Conservation (phyloP, 2,329 filamentous ascomycete genomes). For the Trichoderma gracile region DNA sequence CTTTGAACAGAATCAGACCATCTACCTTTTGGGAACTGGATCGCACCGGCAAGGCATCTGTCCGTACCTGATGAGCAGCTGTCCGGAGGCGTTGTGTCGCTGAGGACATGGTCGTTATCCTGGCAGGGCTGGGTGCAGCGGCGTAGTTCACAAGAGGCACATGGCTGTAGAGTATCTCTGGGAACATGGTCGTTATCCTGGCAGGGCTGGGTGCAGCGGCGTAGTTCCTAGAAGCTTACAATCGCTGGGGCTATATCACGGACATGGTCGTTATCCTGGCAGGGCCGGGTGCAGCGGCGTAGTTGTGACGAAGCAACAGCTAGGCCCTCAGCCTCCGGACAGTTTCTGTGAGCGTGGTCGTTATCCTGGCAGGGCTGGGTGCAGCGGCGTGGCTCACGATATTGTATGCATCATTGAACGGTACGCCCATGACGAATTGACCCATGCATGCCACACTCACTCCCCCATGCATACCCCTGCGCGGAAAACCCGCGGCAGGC, state of each 20-base stretch:
- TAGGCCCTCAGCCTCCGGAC: too few relatives aligned
- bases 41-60: not conserved
- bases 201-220: constrained; percentile 18
- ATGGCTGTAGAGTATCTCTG: not conserved
- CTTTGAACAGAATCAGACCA: not conserved
- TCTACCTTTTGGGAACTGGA: constrained; percentile 11
- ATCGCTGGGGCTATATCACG: not conserved
- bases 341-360: constrained; percentile 4
- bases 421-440: too few relatives aligned
- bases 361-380: constrained; percentile 16
- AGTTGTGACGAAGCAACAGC: not conserved
- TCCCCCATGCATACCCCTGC: too few relatives aligned
- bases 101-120: too few relatives aligned
- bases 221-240: not conserved
- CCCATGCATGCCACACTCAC: too few relatives aligned
- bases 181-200: constrained; percentile 16
- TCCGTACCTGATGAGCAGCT: not conserved
- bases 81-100: not conserved
- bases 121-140: too few relatives aligned
- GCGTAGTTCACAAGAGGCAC: too few relatives aligned
- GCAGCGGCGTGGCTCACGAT: constrained; percentile 8
- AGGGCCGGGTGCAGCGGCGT: constrained; percentile 12
- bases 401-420: too few relatives aligned
- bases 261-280: not conserved
- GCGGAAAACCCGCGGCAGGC: too few relatives aligned